Percentiles rank a stretch among this genome's conserved stretches.
These are phyloP conservation scores for Phaffia australis DNA, from an alignment of 768 basidiomycete species.

Conservation along the genomic window DNA sequence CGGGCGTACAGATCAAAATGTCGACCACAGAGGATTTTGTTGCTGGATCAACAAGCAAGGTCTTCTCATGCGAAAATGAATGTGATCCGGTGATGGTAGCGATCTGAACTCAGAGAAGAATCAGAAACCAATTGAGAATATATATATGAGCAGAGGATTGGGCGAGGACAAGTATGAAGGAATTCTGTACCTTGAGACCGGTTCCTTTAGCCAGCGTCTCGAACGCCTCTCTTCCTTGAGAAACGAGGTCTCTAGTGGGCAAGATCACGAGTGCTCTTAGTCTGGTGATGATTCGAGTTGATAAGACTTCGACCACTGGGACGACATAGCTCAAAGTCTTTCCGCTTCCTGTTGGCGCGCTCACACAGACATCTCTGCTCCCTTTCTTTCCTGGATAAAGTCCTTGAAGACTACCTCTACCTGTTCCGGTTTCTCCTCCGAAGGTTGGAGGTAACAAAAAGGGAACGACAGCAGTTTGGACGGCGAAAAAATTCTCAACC, in stretches of 20 bases:
- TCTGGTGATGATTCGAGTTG: conserved; percentile 62
- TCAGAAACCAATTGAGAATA: neutral
- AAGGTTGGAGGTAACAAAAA: conserved; percentile 50
- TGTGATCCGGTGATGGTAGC: conserved; percentile 87
- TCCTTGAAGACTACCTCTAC: neutral
- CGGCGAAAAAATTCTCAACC: conserved; percentile 41
- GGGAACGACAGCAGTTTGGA: conserved; percentile 79
- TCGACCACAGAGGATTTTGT: conserved; percentile 80
- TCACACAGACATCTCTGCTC: conserved; percentile 76
- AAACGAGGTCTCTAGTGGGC: conserved; percentile 85
- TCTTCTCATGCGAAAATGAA: conserved; percentile 84
- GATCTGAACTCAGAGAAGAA: conserved; percentile 39
- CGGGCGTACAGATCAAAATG: conserved; percentile 89
- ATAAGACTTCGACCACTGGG: conserved; percentile 77
- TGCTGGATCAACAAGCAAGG: conserved; percentile 54
- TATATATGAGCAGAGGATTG: too few species aligned
- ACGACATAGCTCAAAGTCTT: conserved; percentile 95
- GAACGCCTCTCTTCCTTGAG: conserved; percentile 84
- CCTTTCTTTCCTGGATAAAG: conserved; percentile 42
- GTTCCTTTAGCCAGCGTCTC: conserved; percentile 74
- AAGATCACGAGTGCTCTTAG: conserved; percentile 79
- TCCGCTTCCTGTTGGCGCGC: conserved; percentile 94
- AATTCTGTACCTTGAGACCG: conserved; percentile 64
- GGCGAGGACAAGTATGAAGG: neutral
- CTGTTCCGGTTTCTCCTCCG: too few species aligned